Percentiles rank a stretch among this genome's conserved stretches.
Conservation (phyloP, 1,284 basidiomycete species). For the Apiotrichum gamsii region DNA sequence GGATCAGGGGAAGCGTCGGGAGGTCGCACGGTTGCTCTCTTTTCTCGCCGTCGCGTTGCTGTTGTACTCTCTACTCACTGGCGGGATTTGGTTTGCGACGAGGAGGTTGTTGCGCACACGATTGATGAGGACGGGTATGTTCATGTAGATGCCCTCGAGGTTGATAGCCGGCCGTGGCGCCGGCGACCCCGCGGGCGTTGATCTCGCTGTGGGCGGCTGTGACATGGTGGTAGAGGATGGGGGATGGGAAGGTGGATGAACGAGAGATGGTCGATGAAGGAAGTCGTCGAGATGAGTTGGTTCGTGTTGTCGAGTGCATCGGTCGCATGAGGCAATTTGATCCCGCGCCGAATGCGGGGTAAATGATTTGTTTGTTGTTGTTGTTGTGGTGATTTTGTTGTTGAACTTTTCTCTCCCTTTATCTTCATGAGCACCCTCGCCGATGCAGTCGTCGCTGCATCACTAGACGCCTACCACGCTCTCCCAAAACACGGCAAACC, state of each 20-base stretch:
- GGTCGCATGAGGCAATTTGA: no score
- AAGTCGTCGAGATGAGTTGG: no score
- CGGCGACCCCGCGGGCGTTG: slow-evolving; percentile 14
- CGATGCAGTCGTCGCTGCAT: slow-evolving; percentile 5
- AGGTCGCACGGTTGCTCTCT: background rate
- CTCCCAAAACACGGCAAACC: slow-evolving; percentile 45
- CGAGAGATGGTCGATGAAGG: no score
- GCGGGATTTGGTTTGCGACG: slow-evolving; percentile 11
- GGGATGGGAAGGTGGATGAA: no score
- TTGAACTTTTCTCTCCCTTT: background rate
- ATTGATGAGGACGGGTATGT: slow-evolving; percentile 16
- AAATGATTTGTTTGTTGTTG: no score
- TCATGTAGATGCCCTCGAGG: slow-evolving; percentile 18
- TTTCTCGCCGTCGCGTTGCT: no score
- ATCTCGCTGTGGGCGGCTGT: slow-evolving; percentile 5
- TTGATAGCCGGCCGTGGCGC: slow-evolving; percentile 11
- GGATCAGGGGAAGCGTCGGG: background rate
- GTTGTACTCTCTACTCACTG: background rate
- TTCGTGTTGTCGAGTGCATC: no score
- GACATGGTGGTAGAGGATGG: no score
- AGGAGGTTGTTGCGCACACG: slow-evolving; percentile 16
- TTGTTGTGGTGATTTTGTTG: no score
- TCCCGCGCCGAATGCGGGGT: no score
- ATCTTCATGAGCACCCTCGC: background rate
- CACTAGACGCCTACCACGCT: slow-evolving; percentile 21